Conservation (phyloP, 2,329 filamentous ascomycete species). For the Diatrype stigma region DNA sequence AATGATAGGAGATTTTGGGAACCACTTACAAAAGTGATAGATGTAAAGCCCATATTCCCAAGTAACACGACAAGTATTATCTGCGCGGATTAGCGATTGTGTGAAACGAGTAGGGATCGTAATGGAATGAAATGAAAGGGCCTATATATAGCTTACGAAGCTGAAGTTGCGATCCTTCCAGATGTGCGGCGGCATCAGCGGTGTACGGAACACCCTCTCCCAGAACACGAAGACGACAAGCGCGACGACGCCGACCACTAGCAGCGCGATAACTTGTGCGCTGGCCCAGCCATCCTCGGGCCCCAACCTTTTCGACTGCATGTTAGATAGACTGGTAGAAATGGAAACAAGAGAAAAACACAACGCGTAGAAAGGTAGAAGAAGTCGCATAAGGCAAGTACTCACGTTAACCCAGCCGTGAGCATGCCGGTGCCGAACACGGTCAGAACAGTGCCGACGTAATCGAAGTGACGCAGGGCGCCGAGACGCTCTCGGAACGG, state of each 20-base stretch:
- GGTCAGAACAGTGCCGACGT: neutral
- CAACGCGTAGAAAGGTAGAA: too few relatives aligned
- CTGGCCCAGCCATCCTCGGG: neutral
- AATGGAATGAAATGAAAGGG: too few relatives aligned
- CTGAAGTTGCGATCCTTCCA: neutral
- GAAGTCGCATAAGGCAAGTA: neutral
- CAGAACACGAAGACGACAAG: neutral
- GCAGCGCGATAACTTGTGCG: neutral
- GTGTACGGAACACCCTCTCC: neutral
- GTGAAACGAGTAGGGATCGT: too few relatives aligned
- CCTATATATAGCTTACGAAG: neutral
- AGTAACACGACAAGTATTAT: conserved; percentile 53
- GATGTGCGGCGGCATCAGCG: neutral
- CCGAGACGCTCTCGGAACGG: too few relatives aligned
- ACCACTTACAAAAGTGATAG: conserved; percentile 43
- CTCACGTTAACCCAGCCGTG: neutral
- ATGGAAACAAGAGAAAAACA: too few relatives aligned
- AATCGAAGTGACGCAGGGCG: neutral
- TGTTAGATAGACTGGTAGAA: neutral
- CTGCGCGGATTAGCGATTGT: conserved; percentile 22
- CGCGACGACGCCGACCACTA: neutral
- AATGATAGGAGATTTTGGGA: too few relatives aligned
- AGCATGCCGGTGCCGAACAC: neutral
- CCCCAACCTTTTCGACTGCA: neutral
- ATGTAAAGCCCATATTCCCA: conserved; percentile 60